phyloP scores from a whole-genome alignment of 805 yeast genomes.

The Millerago galiae region DNA sequence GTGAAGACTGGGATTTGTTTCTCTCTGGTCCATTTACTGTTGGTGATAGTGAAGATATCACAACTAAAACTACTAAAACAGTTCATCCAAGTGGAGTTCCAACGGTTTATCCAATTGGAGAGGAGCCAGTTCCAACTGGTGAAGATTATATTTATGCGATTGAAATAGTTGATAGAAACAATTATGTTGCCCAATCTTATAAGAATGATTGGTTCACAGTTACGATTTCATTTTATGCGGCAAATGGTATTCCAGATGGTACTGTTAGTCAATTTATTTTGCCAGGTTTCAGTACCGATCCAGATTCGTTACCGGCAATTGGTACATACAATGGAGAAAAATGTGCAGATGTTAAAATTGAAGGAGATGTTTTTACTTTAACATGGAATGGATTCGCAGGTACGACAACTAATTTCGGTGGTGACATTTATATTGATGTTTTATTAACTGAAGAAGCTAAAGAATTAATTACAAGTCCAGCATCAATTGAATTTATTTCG shows the following conservation, averaged over 20 bases:
- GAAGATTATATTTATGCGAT: conserved; percentile 5
- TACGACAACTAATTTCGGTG: conserved; percentile 2
- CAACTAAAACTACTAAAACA: neutral
- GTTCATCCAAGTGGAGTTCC: neutral
- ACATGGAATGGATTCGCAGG: conserved; percentile 4
- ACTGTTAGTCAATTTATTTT: conserved; percentile 5
- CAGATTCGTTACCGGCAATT: neutral
- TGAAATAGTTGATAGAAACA: conserved; percentile 2
- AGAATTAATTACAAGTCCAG: conserved; percentile 2
- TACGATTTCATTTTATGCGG: conserved; percentile 1
- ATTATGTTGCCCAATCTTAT: neutral
- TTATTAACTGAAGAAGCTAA: conserved; percentile 1
- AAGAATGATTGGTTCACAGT: conserved; percentile 6
- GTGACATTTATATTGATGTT: conserved; percentile 5
- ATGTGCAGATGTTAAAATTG: neutral
- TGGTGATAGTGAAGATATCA: neutral
- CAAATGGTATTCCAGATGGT: conserved; percentile 5
- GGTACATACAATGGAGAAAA: neutral
- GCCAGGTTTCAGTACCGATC: conserved; percentile 4
- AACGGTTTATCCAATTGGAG: neutral
- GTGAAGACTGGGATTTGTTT: conserved; percentile 10
- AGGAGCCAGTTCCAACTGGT: conserved; percentile 5
- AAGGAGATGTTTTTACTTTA: neutral
- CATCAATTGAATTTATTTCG: conserved; percentile 2
- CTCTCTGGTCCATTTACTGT: conserved; percentile 4